Percentiles rank a stretch among this genome's conserved stretches.
Conservation (phyloP, 1,284 basidiomycete genomes). For the Ceratobasidium sp. region DNA sequence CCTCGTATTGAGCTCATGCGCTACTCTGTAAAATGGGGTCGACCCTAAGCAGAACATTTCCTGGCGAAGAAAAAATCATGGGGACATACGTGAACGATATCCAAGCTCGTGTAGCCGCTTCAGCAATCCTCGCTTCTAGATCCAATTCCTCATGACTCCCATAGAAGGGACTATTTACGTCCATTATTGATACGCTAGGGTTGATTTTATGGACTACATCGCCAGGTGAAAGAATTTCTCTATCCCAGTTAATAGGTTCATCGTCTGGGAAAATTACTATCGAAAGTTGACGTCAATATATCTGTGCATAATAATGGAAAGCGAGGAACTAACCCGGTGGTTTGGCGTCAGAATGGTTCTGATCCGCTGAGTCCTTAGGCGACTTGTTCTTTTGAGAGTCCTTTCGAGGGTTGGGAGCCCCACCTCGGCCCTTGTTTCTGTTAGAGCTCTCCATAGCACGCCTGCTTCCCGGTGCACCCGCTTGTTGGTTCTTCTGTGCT, state of each 20-base stretch:
- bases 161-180: not conserved
- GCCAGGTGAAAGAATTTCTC: constrained; percentile 26
- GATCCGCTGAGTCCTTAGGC: not conserved
- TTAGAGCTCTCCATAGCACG: not conserved
- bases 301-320: not conserved
- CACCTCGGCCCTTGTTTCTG: not conserved
- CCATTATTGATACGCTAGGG: not conserved
- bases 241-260: constrained; percentile 15
- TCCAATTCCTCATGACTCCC: not conserved
- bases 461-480: not conserved
- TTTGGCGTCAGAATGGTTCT: not conserved
- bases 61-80: not conserved
- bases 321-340: not conserved
- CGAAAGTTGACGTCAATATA: not conserved
- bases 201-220: constrained; percentile 18
- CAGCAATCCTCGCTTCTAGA: constrained; percentile 9
- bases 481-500: not conserved
- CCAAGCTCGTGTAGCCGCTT: constrained; percentile 35
- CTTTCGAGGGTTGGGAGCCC: not conserved
- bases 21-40: constrained; percentile 6
- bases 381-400: not conserved
- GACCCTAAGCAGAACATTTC: not conserved
- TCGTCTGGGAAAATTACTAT: constrained; percentile 19
- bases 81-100: constrained; percentile 16
- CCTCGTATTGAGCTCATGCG: constrained; percentile 13